Base-by-base conservation (phyloP, 2,329 filamentous ascomycete genomes). In the Epichloe aotearoae region DNA sequence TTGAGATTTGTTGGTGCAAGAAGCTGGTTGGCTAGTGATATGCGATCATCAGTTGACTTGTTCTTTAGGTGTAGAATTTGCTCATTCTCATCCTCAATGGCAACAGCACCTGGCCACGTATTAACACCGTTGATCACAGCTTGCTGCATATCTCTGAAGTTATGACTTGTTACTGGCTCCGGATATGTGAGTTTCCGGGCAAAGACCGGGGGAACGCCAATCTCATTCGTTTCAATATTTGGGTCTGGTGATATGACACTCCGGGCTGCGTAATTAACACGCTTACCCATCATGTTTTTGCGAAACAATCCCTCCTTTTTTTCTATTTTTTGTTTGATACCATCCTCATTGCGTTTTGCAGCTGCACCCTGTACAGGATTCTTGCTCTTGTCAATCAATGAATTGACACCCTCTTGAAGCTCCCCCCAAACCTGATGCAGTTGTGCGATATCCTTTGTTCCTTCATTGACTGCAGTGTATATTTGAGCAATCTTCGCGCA, bases 201-300 rank as follows among this genome's bases (percentile, higher is more conserved):
- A 66, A 98, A 98, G 14, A 97, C 93, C n/a, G 91, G 88, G 88
- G 93, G 93, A 3, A 98, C 91, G 66, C 93, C 93, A 57, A 98
- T 97, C 69, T 98, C 93, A 66, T 95, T 97, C 17, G 93, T 97
- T 67, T 98, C 93, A 61, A 98, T 95, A 63, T 97, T 98, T 3
- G 93, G 93, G 64, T 98, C 93, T 0, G 93, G 93, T 10, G 91
- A 97, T 59, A 98, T 98, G 65, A 98, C 93, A 76, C 87, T 95
- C 66, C 93, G 85, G 38, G 93, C 93, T 47, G 93, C 93, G 65
- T 93, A 97, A 67, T 98, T 97, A 70, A 98, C 93, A 73, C 93
- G 89, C 75, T 98, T 98, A 54, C 93, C 93, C 93, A 98, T 98
- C 93, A 98, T 97, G 69, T 98, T 96, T 74, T 95, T 97, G 60